These are phyloP conservation scores for Reticulascus tulasneorum DNA, from an alignment of 2,329 filamentous ascomycete species.

Conservation along the genomic window DNA sequence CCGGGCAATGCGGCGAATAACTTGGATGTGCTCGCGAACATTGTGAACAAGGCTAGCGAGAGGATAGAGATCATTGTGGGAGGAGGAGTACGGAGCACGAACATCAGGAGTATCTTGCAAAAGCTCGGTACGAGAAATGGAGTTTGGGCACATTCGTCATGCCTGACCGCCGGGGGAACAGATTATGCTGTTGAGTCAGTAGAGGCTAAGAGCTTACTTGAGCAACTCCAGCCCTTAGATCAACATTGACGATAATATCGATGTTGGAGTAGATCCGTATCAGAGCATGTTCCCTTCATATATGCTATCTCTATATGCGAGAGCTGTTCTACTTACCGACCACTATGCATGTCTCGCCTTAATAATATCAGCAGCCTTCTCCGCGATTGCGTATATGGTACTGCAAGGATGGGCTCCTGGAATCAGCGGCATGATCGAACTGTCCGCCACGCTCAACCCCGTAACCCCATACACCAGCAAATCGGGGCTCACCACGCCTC, in stretches of 20 bases:
- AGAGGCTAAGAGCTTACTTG: too few relatives aligned
- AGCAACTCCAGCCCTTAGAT: too few relatives aligned
- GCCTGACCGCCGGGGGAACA: constrained; percentile 24
- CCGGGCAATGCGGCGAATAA: constrained; percentile 37
- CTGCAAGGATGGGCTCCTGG: constrained; percentile 25
- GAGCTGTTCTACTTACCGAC: too few relatives aligned
- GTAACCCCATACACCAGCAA: constrained; percentile 26
- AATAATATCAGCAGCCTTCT: constrained; percentile 18
- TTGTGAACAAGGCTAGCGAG: constrained; percentile 25
- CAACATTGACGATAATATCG: too few relatives aligned
- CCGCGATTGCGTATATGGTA: constrained; percentile 32
- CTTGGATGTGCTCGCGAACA: constrained; percentile 26
- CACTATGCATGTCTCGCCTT: too few relatives aligned
- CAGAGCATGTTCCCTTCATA: too few relatives aligned
- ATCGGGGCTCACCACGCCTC: constrained; percentile 26
- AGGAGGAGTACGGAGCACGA: constrained; percentile 44
- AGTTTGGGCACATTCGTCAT: constrained; percentile 47
- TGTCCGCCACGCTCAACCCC: constrained; percentile 22
- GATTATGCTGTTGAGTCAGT: too few relatives aligned
- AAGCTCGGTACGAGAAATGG: constrained; percentile 19
- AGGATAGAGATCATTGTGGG: constrained; percentile 47
- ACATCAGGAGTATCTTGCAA: constrained; percentile 26
- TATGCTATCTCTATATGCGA: too few relatives aligned
- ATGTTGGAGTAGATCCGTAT: too few relatives aligned
- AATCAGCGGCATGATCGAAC: constrained; percentile 25